Base-by-base conservation (phyloP, 1,284 basidiomycete genomes). In the Ceratobasidium sp. region DNA sequence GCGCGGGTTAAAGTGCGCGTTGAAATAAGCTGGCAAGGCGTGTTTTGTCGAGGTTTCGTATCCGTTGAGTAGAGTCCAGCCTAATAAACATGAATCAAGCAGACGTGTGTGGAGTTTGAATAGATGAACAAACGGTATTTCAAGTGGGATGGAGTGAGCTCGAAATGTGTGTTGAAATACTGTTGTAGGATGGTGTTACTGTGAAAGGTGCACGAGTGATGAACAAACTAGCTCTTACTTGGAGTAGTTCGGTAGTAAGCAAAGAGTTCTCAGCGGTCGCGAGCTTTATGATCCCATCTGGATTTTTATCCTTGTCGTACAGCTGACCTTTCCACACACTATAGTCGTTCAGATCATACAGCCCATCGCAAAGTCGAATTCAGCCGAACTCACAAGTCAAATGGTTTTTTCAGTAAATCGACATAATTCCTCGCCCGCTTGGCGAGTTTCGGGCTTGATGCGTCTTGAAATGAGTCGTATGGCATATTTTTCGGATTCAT, bases 101-200 rank as follows among this genome's bases (percentile, higher is more conserved):
- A 40, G 9, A 33, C 9, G 39, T 55, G 26, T 7, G 10, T 7
- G 51, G 44, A 23, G 3, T 10, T 7, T 26, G 20, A 13, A 13
- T n/a, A n/a, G 13, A 1, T 33, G 23, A 44, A 67, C 73, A 20
- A 13, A 77, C 73, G 73, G n/a, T 77, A 77, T 49, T 67, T 77
- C 20, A 77, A 44, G 53, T 77, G 73, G 18, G 46, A 39, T n/a
- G 61, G 40, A 3, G 63, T 67, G 3, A 77, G 40, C 20, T 67
- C 26, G 63, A 77, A 77, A 44, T 77, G 49, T 4, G 63, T 23
- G 39, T 77, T 66, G 26, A 77, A 77, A 53, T 77, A 77, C 73
- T 23, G 10, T 23, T 28, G n/a, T 12, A 23, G 9, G 33, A 18
- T 39, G 26, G 33, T 33, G 33, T 33, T 33, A 33, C 33, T 33